These are phyloP conservation scores for Cyanidioschyzon merolae DNA, from an alignment of 23 red algal genomes.

Conservation along the genomic window DNA sequence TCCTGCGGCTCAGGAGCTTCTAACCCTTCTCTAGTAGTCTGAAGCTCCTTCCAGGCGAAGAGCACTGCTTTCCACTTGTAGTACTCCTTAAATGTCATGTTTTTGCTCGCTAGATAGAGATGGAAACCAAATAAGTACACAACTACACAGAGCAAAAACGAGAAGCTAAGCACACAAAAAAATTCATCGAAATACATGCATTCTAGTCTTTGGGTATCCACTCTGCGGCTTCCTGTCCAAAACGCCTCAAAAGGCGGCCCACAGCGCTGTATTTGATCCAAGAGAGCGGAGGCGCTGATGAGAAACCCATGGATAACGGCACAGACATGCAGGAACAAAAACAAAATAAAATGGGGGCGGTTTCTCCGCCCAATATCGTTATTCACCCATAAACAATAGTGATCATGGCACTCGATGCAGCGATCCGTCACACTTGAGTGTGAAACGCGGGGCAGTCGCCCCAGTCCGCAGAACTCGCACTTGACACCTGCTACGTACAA, in stretches of 20 bases:
- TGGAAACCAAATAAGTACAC: not conserved
- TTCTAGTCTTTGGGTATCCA: not conserved
- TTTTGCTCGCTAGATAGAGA: not conserved
- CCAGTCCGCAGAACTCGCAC: not conserved
- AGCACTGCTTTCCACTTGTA: constrained; percentile 5
- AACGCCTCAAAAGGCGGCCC: too few species aligned
- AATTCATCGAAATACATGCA: not conserved
- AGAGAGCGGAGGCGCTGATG: not conserved
- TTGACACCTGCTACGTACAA: not conserved
- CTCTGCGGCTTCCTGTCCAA: not conserved
- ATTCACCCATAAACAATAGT: constrained; percentile 85
- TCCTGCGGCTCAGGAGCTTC: too few species aligned
- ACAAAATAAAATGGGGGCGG: constrained; percentile 44
- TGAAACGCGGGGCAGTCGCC: not conserved
- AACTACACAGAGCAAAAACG: not conserved
- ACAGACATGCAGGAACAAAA: constrained; percentile 47
- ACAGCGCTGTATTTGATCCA: not conserved
- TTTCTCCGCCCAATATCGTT: constrained; percentile 64
- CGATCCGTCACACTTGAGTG: constrained; percentile 8
- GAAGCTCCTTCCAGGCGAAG: not conserved
- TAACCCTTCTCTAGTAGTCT: too few species aligned
- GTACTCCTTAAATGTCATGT: constrained; percentile 9
- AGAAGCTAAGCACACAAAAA: not conserved
- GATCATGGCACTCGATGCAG: constrained; percentile 35
- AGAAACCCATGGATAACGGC: constrained; percentile 34